phyloP scores from a whole-genome alignment of 2,329 filamentous ascomycete species.

The Cercospora sojina region DNA sequence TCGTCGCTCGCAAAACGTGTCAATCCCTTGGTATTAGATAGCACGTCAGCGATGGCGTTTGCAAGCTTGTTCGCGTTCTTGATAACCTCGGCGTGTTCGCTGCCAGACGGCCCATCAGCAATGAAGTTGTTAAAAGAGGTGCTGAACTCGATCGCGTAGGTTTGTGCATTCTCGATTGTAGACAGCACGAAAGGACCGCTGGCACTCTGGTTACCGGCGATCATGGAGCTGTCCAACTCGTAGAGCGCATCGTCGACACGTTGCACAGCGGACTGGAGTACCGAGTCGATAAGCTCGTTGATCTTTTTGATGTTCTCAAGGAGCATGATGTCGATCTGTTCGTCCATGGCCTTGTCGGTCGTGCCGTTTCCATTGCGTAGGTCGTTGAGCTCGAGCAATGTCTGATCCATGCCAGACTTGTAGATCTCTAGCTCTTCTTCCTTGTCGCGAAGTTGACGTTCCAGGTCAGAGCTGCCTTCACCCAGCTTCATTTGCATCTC shows the following conservation, averaged over 20 bases:
- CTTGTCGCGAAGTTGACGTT: slow-evolving; percentile 83
- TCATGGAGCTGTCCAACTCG: slow-evolving; percentile 96
- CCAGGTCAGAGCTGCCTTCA: slow-evolving; percentile 81
- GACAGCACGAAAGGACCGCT: slow-evolving; percentile 92
- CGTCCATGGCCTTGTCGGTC: slow-evolving; percentile 77
- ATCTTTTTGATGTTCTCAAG: slow-evolving; percentile 87
- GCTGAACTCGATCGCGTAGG: slow-evolving; percentile 93
- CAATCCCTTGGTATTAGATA: slow-evolving; percentile 94
- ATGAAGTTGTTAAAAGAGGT: slow-evolving; percentile 99
- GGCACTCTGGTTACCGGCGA: slow-evolving; percentile 97
- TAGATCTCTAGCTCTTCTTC: slow-evolving; percentile 98
- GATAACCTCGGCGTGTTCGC: slow-evolving; percentile 79
- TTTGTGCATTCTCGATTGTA: slow-evolving; percentile 93
- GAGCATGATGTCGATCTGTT: slow-evolving; percentile 86
- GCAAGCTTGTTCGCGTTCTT: slow-evolving; percentile 88
- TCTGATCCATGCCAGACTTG: slow-evolving; percentile 97
- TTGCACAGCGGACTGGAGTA: slow-evolving; percentile 87
- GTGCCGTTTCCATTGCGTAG: slow-evolving; percentile 63
- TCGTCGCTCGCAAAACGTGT: slow-evolving; percentile 91
- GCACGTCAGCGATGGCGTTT: slow-evolving; percentile 86
- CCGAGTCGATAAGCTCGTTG: slow-evolving; percentile 95
- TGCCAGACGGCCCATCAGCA: slow-evolving; percentile 88
- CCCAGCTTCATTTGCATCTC: slow-evolving; percentile 75
- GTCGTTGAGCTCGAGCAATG: slow-evolving; percentile 87
- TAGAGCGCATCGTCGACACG: slow-evolving; percentile 96